phyloP scores from a whole-genome alignment of 2,329 filamentous ascomycete genomes.

The Helotiales sp. region DNA sequence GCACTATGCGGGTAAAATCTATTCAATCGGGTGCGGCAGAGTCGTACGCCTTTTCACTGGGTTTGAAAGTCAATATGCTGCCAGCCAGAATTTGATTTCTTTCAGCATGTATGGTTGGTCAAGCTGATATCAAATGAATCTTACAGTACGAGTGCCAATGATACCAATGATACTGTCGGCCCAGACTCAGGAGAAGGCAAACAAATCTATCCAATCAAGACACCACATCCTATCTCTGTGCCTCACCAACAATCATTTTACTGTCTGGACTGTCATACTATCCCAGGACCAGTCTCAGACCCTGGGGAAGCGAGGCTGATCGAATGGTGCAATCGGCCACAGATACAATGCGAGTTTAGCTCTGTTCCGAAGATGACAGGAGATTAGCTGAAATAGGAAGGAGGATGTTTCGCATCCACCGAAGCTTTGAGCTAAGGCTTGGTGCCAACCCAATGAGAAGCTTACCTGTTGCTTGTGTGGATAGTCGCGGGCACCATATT shows the following conservation, averaged over 20 bases:
- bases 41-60: neutral
- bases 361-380: conserved; percentile 4
- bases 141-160: too few species aligned
- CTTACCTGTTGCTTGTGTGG: conserved; percentile 1
- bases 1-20: neutral
- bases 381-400: conserved; percentile 9
- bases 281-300: neutral
- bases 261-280: neutral
- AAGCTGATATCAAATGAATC: neutral
- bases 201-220: conserved; percentile 8
- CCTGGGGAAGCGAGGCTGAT: conserved; percentile 3
- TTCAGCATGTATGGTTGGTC: neutral
- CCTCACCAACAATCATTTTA: neutral
- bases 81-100: neutral
- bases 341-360: neutral
- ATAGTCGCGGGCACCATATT: neutral
- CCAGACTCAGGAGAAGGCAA: neutral
- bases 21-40: neutral
- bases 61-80: neutral
- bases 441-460: neutral
- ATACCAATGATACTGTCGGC: too few species aligned
- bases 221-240: conserved; percentile 4
- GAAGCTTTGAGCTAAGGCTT: conserved; percentile 8
- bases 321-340: neutral
- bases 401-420: conserved; percentile 1